phyloP scores from a whole-genome alignment of 176 grass and related monocot genomes.

The Triticum turgidum region DNA sequence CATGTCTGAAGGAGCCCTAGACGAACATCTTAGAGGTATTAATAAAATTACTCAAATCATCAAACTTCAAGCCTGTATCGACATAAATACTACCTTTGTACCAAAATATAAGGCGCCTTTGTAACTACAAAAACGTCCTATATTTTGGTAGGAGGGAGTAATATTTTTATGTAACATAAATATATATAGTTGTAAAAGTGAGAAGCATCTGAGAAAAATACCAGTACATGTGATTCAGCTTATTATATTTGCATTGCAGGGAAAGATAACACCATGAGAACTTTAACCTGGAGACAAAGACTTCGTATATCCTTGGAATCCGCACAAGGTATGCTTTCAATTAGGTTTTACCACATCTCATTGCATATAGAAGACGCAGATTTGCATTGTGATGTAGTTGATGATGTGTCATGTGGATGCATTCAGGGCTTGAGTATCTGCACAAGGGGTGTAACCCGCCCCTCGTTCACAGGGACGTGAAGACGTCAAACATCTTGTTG shows the following conservation, averaged over 20 bases:
- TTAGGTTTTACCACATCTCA: background rate
- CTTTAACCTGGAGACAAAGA: conserved; percentile 49
- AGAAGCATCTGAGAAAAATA: background rate
- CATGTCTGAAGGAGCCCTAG: conserved; percentile 64
- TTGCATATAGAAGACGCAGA: background rate
- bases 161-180: background rate
- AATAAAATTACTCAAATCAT: background rate
- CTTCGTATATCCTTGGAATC: conserved; percentile 47
- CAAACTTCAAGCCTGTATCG: background rate
- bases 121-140: too few relatives aligned
- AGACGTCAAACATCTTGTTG: background rate
- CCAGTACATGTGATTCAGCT: background rate
- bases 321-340: conserved; percentile 35
- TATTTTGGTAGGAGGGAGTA: too few relatives aligned
- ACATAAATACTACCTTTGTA: background rate
- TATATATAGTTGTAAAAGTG: background rate
- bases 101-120: too few relatives aligned
- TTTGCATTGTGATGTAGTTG: background rate
- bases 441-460: conserved; percentile 51
- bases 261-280: background rate
- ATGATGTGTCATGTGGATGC: background rate
- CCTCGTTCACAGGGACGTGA: background rate
- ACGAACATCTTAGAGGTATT: conserved; percentile 40
- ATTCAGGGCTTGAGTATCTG: conserved; percentile 55
- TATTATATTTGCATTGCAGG: conserved; percentile 9